Conservation (phyloP, 805 yeast genomes). For the Candida bentonensis region DNA sequence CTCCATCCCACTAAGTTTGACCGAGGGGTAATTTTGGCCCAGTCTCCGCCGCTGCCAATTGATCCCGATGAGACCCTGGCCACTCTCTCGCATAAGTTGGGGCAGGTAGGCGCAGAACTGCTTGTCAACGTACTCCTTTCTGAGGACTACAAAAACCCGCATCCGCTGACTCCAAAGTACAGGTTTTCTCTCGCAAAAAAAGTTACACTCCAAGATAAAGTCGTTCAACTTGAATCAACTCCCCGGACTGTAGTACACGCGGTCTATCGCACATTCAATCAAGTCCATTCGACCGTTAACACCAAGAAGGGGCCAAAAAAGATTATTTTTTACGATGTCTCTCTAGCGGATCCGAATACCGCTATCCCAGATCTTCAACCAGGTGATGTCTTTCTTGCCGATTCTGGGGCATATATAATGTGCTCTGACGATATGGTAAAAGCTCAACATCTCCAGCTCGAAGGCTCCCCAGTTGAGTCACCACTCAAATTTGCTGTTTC, state of each 20-base stretch:
- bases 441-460: neutral
- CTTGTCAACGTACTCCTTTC: neutral
- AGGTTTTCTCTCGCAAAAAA: neutral
- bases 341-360: too few species aligned
- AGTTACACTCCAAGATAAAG: neutral
- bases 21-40: slow-evolving; percentile 45
- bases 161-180: neutral
- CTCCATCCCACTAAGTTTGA: slow-evolving; percentile 82
- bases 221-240: neutral
- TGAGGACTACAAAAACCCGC: neutral
- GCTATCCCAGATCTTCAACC: too few species aligned
- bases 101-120: neutral
- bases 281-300: neutral
- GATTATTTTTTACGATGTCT: neutral
- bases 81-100: neutral
- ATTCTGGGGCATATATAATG: too few species aligned
- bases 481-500: neutral
- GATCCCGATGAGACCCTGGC: neutral
- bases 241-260: neutral
- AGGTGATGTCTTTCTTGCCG: too few species aligned
- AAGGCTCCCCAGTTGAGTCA: neutral
- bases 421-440: too few species aligned
- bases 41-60: neutral
- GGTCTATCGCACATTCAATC: neutral
- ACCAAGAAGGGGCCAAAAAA: neutral